These are phyloP conservation scores for Trametes sp. DNA, from an alignment of 1,284 basidiomycete genomes.

Conservation along the genomic window DNA sequence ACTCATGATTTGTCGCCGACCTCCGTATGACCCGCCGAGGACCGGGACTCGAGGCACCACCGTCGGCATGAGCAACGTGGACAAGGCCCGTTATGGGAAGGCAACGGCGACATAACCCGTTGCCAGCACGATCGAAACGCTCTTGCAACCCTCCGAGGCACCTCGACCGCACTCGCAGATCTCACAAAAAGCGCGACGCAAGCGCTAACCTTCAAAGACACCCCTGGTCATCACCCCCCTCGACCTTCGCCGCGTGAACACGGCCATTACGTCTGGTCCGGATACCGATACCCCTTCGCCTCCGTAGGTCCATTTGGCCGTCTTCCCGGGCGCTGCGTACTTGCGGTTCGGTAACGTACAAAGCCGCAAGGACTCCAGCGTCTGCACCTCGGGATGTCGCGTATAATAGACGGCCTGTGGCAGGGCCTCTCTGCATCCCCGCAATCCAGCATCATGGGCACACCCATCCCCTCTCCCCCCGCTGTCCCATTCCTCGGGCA, in stretches of 20 bases:
- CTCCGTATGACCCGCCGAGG: neutral
- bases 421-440: neutral
- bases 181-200: constrained; percentile 2
- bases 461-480: constrained; percentile 50
- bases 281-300: neutral
- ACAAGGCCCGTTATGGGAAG: neutral
- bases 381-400: constrained; percentile 3
- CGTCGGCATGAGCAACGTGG: neutral
- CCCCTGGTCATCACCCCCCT: neutral
- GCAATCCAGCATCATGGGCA: constrained; percentile 30
- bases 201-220: neutral
- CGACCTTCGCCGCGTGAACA: neutral
- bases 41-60: neutral
- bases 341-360: constrained; percentile 1
- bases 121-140: neutral
- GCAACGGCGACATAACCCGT: neutral
- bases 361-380: neutral
- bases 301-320: neutral
- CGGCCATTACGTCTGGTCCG: neutral
- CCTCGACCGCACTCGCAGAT: neutral
- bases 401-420: constrained; percentile 7
- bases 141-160: neutral
- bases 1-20: neutral
- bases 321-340: neutral
- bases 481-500: constrained; percentile 55